Conservation (phyloP, 2,329 filamentous ascomycete genomes). For the Aureobasidium sp. region DNA sequence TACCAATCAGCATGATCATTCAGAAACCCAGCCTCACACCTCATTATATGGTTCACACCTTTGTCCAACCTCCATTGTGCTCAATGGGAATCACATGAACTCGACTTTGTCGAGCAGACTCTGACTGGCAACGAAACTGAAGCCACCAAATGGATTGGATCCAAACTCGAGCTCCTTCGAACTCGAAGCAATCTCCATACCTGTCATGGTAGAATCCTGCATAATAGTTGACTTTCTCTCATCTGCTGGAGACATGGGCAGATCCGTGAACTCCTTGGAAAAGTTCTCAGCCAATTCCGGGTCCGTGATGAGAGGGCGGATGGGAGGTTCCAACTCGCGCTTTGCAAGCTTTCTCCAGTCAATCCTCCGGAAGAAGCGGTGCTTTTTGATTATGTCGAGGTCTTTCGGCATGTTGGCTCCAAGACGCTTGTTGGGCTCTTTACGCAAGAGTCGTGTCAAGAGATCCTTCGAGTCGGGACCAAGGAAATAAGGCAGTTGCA, state of each 20-base stretch:
- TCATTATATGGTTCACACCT: neutral
- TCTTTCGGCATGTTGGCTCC: conserved; percentile 87
- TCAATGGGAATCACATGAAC: conserved; percentile 20
- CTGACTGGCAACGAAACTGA: conserved; percentile 46
- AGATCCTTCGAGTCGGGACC: conserved; percentile 89
- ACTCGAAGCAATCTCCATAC: conserved; percentile 14
- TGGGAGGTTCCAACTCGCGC: conserved; percentile 78
- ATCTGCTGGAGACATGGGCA: conserved; percentile 68
- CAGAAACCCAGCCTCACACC: neutral
- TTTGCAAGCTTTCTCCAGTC: conserved; percentile 83
- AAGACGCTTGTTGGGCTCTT: conserved; percentile 84
- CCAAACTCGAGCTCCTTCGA: conserved; percentile 19
- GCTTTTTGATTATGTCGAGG: conserved; percentile 73
- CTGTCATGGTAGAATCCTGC: conserved; percentile 11
- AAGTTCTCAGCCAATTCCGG: conserved; percentile 97
- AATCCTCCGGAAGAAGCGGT: conserved; percentile 95
- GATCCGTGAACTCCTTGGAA: conserved; percentile 77
- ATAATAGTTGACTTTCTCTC: conserved; percentile 20
- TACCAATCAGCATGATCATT: neutral
- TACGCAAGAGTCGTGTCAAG: conserved; percentile 78
- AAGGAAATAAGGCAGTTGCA: conserved; percentile 81
- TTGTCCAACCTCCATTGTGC: neutral
- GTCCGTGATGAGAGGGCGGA: conserved; percentile 88
- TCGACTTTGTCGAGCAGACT: conserved; percentile 38
- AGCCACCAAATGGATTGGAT: conserved; percentile 44